Percentiles rank a stretch among this genome's conserved stretches.
These are phyloP conservation scores for Termitomyces sp. DNA, from an alignment of 768 basidiomycete genomes.

Conservation along the genomic window DNA sequence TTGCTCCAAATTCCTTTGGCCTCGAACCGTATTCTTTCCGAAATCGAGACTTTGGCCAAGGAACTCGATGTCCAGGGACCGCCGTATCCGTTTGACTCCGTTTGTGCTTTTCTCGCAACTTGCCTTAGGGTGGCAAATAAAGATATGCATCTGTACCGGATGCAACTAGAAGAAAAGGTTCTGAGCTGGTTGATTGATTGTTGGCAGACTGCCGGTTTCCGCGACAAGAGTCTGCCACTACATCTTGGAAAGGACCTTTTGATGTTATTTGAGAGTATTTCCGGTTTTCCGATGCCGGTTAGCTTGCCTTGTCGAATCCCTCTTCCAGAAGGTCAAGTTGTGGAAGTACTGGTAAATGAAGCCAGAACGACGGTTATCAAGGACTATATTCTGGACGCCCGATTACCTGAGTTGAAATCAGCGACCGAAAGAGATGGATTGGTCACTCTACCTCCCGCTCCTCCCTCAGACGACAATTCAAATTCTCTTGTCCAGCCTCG, in stretches of 20 bases:
- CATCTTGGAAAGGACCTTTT: conserved; percentile 60
- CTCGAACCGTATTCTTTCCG: conserved; percentile 53
- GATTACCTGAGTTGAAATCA: conserved; percentile 40
- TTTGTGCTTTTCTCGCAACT: conserved; percentile 74
- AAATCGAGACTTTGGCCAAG: conserved; percentile 75
- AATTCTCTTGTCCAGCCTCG: conserved; percentile 41
- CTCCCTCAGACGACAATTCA: conserved; percentile 9
- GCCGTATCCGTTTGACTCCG: conserved; percentile 80
- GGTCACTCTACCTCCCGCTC: not conserved
- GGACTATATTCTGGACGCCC: conserved; percentile 66
- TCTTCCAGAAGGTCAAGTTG: conserved; percentile 68
- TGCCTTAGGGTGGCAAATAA: conserved; percentile 69
- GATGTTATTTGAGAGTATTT: conserved; percentile 57
- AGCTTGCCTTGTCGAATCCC: conserved; percentile 42
- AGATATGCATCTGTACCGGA: conserved; percentile 78
- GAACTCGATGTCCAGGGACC: conserved; percentile 93
- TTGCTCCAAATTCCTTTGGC: conserved; percentile 33
- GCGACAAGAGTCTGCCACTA: conserved; percentile 40
- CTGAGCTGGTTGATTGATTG: conserved; percentile 74
- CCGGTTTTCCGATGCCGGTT: conserved; percentile 44
- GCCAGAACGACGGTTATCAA: conserved; percentile 53
- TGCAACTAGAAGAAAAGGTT: conserved; percentile 85
- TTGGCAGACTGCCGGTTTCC: conserved; percentile 47
- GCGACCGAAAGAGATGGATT: not conserved
- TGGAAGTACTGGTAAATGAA: conserved; percentile 56